Evolutionary conservation across 2,329 filamentous ascomycete species (phyloP).

Genomic region (Paecilomyces variotii): DNA sequence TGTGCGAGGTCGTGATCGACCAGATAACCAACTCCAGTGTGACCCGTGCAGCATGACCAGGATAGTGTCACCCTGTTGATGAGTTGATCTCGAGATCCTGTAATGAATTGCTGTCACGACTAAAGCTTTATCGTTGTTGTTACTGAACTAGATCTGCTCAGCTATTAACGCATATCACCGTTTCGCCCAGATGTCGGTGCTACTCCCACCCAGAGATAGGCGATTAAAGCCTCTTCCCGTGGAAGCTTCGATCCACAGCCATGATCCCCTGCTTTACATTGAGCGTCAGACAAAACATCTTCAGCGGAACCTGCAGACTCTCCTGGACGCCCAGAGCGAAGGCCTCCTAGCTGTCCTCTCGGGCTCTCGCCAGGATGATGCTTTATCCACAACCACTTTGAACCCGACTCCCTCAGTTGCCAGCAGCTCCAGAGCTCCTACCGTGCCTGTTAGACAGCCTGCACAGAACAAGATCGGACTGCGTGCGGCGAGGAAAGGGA

Average conservation of each 20-base stretch:
- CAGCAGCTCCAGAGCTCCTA: constrained; percentile 23
- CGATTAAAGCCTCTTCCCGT: constrained; percentile 21
- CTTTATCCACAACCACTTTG: constrained; percentile 38
- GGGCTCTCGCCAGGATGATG: constrained; percentile 33
- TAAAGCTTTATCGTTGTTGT: background rate
- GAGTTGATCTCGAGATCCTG: background rate
- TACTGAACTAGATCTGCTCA: background rate
- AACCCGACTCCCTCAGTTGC: constrained; percentile 23
- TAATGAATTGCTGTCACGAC: background rate
- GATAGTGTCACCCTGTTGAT: background rate
- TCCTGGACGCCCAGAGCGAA: constrained; percentile 55
- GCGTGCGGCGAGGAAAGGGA: constrained; percentile 46
- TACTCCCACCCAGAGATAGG: constrained; percentile 17
- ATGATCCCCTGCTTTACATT: constrained; percentile 42
- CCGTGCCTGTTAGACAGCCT: constrained; percentile 31
- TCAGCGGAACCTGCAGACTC: constrained; percentile 49
- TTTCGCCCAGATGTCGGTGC: constrained; percentile 20
- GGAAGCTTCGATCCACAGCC: constrained; percentile 20
- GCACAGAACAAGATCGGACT: constrained; percentile 43
- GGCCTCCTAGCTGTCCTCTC: constrained; percentile 45
- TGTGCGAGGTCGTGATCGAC: background rate
- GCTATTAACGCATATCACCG: background rate
- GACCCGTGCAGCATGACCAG: background rate
- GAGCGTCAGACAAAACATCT: constrained; percentile 47
- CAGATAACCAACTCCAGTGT: background rate